Base-by-base conservation (phyloP, 2,329 filamentous ascomycete genomes). In the Epichloe sp. region DNA sequence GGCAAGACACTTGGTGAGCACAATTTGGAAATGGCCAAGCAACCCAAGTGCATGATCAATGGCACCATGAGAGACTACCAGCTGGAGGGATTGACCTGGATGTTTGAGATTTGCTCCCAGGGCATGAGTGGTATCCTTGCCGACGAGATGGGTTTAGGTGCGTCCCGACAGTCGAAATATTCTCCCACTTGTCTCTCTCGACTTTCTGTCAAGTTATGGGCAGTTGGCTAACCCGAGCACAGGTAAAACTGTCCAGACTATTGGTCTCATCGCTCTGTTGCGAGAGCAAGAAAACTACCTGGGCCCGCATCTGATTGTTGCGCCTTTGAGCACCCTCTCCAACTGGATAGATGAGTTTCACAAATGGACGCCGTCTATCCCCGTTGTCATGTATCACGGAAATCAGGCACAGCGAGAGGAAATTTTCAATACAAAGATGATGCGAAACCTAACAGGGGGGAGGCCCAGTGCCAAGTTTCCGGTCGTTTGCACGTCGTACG, bases 301-400 rank as follows among this genome's bases (percentile, higher is more conserved):
- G 2, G 93, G 93, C 0, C 93, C 93, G 0, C 95, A 96, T 62
- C 69, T 98, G 21, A 88, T 98, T 49, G 84, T 93, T 6, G 89
- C 90, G 0, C 93, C 93, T 0, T 68, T 97, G 4, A 96, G 89
- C 61, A 97, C 93, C 0, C 77, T 96, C 0, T 89, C 85, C 40
- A 98, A 97, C 63, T 98, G 93, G 93, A 83, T 95, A 42, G 86
- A 93, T 42, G 93, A 98, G 61, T 96, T 97, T 58, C 76, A 82
- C 36, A 85, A 85, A 59, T 98, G 90, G 89, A 88, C 88, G 0
- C 93, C 93, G 0, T 78, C 77, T 2, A 91, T 97, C 40, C 89
- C 91, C 0, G 89, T 93, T 0, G 74, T 95, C 47, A 78, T 97
- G 57, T 97, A 97, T 59, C 93, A 98, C 59, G 93, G 93, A 8